Percentiles rank a stretch among this genome's conserved stretches.
Evolutionary conservation across 2,329 filamentous ascomycete genomes (phyloP).

Genomic region (Dactylellina sp.): DNA sequence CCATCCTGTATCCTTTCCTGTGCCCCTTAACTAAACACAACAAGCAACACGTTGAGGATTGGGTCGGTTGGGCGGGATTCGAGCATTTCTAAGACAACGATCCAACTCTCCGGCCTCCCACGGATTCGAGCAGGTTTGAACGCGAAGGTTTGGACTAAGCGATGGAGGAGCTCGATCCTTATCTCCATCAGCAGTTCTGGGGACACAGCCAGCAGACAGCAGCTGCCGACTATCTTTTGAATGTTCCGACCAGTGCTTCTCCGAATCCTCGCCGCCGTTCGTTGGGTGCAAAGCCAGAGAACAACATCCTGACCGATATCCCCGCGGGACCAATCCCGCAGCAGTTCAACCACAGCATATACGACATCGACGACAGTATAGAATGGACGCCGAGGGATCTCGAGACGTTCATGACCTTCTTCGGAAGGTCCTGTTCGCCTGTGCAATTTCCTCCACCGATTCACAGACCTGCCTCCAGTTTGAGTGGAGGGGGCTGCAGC

Average conservation of each 20-base stretch:
- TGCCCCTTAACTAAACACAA: conserved; percentile 41
- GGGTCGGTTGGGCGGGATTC: conserved; percentile 55
- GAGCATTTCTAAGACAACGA: conserved; percentile 54
- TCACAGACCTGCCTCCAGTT: conserved; percentile 42
- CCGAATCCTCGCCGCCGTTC: conserved; percentile 45
- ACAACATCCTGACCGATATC: conserved; percentile 39
- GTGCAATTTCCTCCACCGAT: conserved; percentile 26
- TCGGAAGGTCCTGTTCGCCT: conserved; percentile 41
- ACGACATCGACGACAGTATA: conserved; percentile 50
- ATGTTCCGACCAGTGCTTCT: conserved; percentile 33
- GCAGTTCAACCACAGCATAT: conserved; percentile 45
- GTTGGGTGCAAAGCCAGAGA: conserved; percentile 40
- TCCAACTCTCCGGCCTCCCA: conserved; percentile 54
- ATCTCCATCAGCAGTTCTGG: conserved; percentile 53
- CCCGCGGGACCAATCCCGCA: conserved; percentile 29
- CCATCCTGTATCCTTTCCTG: conserved; percentile 24
- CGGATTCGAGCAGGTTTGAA: conserved; percentile 54
- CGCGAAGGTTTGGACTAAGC: conserved; percentile 50
- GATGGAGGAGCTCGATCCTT: conserved; percentile 57
- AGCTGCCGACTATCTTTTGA: conserved; percentile 44
- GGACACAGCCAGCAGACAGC: conserved; percentile 34
- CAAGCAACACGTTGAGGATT: conserved; percentile 53
- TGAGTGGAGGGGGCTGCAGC: conserved; percentile 50
- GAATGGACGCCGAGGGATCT: conserved; percentile 35
- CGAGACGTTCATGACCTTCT: conserved; percentile 43